phyloP scores from a whole-genome alignment of 2,329 filamentous ascomycete genomes.

The Claviceps humidiphila region DNA sequence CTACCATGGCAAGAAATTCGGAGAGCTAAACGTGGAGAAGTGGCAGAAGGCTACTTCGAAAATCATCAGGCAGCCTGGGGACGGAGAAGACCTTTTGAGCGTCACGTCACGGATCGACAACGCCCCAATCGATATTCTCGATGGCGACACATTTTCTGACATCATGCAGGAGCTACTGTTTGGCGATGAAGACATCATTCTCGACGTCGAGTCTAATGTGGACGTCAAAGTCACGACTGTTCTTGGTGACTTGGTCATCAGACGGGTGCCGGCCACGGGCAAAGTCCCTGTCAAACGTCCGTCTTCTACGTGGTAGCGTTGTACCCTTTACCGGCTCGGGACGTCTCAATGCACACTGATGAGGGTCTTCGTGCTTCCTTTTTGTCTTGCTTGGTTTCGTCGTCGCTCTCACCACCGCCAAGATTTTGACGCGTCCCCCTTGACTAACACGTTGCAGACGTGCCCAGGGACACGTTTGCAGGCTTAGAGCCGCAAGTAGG shows the following conservation, averaged over 20 bases:
- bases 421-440: conserved; percentile 4
- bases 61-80: conserved; percentile 42
- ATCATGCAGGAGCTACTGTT: conserved; percentile 74
- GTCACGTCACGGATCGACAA: conserved; percentile 67
- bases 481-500: conserved; percentile 50
- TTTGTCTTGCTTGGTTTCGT: background rate
- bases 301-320: conserved; percentile 33
- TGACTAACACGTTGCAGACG: conserved; percentile 35
- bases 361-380: conserved; percentile 7
- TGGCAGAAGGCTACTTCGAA: conserved; percentile 81
- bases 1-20: conserved; percentile 66
- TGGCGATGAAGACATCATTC: conserved; percentile 50
- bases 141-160: conserved; percentile 64
- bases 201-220: conserved; percentile 67
- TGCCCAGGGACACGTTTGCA: conserved; percentile 39
- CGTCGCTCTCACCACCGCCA: conserved; percentile 8
- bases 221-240: conserved; percentile 73
- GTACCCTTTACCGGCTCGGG: conserved; percentile 8
- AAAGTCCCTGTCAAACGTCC: conserved; percentile 86
- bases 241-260: conserved; percentile 67
- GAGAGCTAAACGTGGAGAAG: conserved; percentile 61
- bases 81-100: conserved; percentile 49
- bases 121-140: conserved; percentile 70
- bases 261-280: conserved; percentile 74
- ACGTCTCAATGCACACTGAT: conserved; percentile 11